phyloP scores from a whole-genome alignment of 352 stramenopile genomes.

The Globisporangium parvum region DNA sequence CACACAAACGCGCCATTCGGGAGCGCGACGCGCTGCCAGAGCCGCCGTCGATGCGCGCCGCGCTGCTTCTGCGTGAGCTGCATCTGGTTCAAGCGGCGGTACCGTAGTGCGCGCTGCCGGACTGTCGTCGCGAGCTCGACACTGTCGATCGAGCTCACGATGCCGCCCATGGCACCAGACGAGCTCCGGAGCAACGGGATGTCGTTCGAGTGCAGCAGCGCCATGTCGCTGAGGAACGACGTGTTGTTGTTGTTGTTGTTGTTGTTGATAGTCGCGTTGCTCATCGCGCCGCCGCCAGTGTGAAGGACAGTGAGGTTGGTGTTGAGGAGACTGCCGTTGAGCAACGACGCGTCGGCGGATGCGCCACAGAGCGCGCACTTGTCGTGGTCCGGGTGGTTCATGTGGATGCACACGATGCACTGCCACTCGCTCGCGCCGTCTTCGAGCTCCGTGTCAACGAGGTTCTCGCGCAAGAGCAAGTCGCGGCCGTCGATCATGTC shows the following conservation, averaged over 20 bases:
- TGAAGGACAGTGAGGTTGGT: conserved; percentile 21
- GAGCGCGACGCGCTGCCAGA: conserved; percentile 60
- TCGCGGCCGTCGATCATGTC: conserved; percentile 46
- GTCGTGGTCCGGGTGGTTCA: conserved; percentile 66
- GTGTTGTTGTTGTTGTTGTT: conserved; percentile 9
- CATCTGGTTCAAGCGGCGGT: conserved; percentile 62
- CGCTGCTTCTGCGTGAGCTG: conserved; percentile 62
- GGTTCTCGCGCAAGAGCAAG: conserved; percentile 52
- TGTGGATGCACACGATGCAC: conserved; percentile 65
- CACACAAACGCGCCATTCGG: conserved; percentile 56
- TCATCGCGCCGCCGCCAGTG: conserved; percentile 2
- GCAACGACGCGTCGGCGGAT: conserved; percentile 43
- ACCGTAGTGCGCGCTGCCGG: conserved; percentile 50
- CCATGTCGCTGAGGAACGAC: conserved; percentile 12
- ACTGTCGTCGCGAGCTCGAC: conserved; percentile 31
- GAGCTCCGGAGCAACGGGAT: conserved; percentile 18
- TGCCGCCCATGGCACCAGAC: conserved; percentile 8
- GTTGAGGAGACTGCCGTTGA: conserved; percentile 31
- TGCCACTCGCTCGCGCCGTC: conserved; percentile 61
- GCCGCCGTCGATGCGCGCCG: conserved; percentile 35
- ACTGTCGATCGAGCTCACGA: conserved; percentile 9
- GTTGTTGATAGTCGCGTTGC: neutral
- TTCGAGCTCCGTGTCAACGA: conserved; percentile 61
- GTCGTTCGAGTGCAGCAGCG: conserved; percentile 13
- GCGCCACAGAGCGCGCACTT: conserved; percentile 59